Percentiles rank a stretch among this genome's conserved stretches.
Evolutionary conservation across 116 monocot genomes (phyloP).

Genomic region (Posidonia oceanica): DNA sequence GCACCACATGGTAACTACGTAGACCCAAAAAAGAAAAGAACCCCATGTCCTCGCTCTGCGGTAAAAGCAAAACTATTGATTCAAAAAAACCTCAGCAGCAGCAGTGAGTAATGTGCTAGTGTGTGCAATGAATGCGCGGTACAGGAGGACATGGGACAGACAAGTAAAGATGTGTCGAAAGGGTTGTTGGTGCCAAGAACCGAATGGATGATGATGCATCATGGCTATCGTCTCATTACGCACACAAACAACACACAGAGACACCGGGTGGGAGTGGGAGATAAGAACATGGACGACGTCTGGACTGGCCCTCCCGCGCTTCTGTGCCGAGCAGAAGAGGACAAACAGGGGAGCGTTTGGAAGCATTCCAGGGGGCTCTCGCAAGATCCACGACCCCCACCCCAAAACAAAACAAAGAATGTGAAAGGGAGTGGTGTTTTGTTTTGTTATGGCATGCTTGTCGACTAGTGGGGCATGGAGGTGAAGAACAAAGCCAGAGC

Average conservation of each 20-base stretch:
- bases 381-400: no score
- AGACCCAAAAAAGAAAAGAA: no score
- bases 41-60: no score
- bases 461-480: neutral
- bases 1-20: neutral
- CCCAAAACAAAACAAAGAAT: constrained; percentile 7
- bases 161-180: neutral
- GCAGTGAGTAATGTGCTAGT: no score
- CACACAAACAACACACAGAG: neutral
- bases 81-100: no score
- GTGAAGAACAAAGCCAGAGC: constrained; percentile 6
- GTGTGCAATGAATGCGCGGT: no score
- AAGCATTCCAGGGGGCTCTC: neutral
- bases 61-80: no score
- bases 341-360: constrained; percentile 6
- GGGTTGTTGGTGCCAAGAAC: neutral
- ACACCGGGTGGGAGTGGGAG: neutral
- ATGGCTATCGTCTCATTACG: neutral
- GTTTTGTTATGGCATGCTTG: constrained; percentile 10
- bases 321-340: neutral
- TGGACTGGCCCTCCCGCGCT: neutral
- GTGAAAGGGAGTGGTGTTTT: constrained; percentile 8
- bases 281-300: neutral
- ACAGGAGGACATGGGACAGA: neutral
- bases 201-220: constrained; percentile 1